These are phyloP conservation scores for Metschnikowia sp. DNA, from an alignment of 805 yeast genomes.

Conservation along the genomic window DNA sequence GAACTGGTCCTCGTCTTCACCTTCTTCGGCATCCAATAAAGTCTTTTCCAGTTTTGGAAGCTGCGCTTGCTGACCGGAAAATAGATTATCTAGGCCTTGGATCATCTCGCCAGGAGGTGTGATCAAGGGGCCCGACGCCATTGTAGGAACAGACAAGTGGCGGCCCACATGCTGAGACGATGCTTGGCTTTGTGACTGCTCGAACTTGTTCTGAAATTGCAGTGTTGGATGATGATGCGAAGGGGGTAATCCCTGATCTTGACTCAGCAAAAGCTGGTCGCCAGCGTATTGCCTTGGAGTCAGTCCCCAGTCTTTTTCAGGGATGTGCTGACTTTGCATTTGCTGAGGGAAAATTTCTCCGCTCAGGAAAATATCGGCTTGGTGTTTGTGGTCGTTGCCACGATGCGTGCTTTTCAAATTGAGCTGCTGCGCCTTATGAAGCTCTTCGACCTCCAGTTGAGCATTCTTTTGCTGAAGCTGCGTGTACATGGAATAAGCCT, in stretches of 20 bases:
- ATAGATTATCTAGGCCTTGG: conserved; percentile 1
- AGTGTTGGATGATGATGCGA: not conserved
- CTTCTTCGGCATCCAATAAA: conserved; percentile 4
- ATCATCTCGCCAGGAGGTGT: conserved; percentile 9
- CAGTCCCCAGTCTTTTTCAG: conserved; percentile 6
- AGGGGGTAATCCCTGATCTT: not conserved
- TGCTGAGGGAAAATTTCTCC: not conserved
- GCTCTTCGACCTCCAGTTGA: conserved; percentile 31
- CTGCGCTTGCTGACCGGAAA: not conserved
- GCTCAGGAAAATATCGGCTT: not conserved
- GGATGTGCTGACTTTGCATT: not conserved
- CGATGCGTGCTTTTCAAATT: conserved; percentile 10
- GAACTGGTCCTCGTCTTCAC: conserved; percentile 17
- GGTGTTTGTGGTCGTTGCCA: not conserved
- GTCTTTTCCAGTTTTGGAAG: not conserved
- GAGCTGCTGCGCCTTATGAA: conserved; percentile 35
- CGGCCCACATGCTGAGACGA: not conserved
- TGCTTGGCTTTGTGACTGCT: not conserved
- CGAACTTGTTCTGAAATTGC: not conserved
- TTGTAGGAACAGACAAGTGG: not conserved
- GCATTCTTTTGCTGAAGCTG: conserved; percentile 39
- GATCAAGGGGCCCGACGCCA: conserved; percentile 4
- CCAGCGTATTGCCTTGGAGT: conserved; percentile 7
- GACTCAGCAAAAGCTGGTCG: not conserved
- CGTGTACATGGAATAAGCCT: conserved; percentile 40